Percentiles rank a stretch among this genome's conserved stretches.
phyloP scores from a whole-genome alignment of 2,329 filamentous ascomycete species.

The Pseudogymnoascus sp. region DNA sequence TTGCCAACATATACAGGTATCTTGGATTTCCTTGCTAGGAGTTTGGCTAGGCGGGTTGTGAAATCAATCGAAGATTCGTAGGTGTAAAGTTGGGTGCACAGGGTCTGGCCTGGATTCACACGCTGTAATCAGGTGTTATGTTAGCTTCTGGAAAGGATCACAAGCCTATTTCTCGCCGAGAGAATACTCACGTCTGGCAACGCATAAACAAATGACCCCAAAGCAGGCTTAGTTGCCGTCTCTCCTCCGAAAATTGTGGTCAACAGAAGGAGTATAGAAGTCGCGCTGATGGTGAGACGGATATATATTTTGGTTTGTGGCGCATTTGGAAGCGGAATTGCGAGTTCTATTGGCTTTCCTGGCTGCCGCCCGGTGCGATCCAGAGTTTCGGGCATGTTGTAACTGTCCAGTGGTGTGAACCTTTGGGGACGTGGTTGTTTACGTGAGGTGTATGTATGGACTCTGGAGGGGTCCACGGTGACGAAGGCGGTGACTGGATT shows the following conservation, averaged over 20 bases:
- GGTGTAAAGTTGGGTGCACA: slow-evolving; percentile 73
- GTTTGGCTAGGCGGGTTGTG: slow-evolving; percentile 73
- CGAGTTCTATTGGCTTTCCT: slow-evolving; percentile 37
- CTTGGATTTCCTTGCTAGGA: slow-evolving; percentile 64
- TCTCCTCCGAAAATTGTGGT: slow-evolving; percentile 51
- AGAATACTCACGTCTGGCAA: slow-evolving; percentile 67
- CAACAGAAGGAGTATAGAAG: slow-evolving; percentile 52
- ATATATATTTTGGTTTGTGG: slow-evolving; percentile 55
- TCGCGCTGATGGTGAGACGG: slow-evolving; percentile 50
- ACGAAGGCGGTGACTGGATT: slow-evolving; percentile 5
- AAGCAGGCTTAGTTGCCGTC: slow-evolving; percentile 41
- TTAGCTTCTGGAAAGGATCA: slow-evolving; percentile 14
- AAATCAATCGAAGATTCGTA: slow-evolving; percentile 76
- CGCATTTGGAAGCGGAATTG: slow-evolving; percentile 52
- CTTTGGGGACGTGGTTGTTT: background rate
- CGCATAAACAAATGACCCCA: slow-evolving; percentile 91
- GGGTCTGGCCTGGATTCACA: slow-evolving; percentile 46
- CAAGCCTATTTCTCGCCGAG: background rate
- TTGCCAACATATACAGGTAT: slow-evolving; percentile 86
- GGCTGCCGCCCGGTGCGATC: background rate
- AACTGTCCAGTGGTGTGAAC: background rate
- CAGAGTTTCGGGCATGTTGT: background rate
- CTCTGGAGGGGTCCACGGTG: background rate
- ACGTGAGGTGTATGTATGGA: background rate
- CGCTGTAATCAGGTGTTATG: slow-evolving; percentile 18